Percentiles rank a stretch among this genome's conserved stretches.
Conservation (phyloP, 2,329 filamentous ascomycete genomes). For the Dothideomycetes sp. region DNA sequence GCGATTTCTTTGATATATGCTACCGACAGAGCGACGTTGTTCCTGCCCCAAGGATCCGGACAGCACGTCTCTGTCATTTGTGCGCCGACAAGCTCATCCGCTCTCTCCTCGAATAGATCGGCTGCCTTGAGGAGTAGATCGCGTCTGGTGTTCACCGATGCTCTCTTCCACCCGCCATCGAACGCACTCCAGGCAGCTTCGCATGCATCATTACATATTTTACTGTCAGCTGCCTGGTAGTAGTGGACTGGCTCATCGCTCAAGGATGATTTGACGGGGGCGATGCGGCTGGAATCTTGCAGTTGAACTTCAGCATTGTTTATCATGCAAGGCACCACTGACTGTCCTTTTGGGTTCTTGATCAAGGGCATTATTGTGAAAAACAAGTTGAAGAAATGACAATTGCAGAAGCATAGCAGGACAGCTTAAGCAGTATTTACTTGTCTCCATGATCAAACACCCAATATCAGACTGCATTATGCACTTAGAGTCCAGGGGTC, state of each 20-base stretch:
- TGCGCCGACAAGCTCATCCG: constrained; percentile 14
- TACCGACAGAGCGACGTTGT: constrained; percentile 20
- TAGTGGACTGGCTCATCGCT: constrained; percentile 17
- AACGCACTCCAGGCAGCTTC: constrained; percentile 19
- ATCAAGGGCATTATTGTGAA: constrained; percentile 10
- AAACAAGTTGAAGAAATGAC: too few relatives aligned
- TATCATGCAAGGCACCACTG: constrained; percentile 19
- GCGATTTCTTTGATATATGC: constrained; percentile 20
- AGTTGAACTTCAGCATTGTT: constrained; percentile 14
- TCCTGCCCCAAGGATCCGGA: constrained; percentile 27
- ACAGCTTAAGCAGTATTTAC: too few relatives aligned
- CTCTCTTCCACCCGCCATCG: constrained; percentile 17
- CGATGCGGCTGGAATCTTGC: constrained; percentile 8
- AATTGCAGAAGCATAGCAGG: too few relatives aligned
- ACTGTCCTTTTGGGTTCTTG: constrained; percentile 11
- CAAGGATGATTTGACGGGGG: constrained; percentile 16
- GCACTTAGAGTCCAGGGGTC: too few relatives aligned
- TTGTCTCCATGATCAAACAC: too few relatives aligned
- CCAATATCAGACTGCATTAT: too few relatives aligned
- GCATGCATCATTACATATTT: constrained; percentile 15
- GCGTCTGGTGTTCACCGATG: constrained; percentile 16
- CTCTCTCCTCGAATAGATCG: constrained; percentile 17
- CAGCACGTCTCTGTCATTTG: constrained; percentile 23
- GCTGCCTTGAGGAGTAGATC: constrained; percentile 19
- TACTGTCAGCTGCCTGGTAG: constrained; percentile 15